Evolutionary conservation across 2,329 filamentous ascomycete species (phyloP).

Genomic region (Harringtonia aguacate): DNA sequence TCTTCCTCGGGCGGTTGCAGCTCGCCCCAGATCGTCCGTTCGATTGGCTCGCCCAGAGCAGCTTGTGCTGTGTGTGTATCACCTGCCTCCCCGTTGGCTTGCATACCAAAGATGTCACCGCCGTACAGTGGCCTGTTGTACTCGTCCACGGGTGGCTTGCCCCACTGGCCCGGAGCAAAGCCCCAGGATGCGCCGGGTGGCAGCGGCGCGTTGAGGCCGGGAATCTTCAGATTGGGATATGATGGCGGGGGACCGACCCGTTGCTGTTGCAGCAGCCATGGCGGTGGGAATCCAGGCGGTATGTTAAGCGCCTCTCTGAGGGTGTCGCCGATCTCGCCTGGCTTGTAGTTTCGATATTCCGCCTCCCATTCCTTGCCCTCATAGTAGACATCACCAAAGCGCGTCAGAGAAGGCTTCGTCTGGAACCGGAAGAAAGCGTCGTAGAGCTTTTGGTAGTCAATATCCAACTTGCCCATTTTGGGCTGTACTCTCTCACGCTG

Average conservation of each 20-base stretch:
- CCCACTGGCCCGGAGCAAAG: slow-evolving; percentile 90
- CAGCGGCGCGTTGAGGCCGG: slow-evolving; percentile 86
- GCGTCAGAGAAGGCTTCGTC: slow-evolving; percentile 85
- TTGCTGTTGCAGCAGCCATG: slow-evolving; percentile 96
- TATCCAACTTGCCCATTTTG: slow-evolving; percentile 95
- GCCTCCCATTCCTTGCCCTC: slow-evolving; percentile 98
- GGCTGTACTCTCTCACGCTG: slow-evolving; percentile 88
- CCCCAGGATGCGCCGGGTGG: slow-evolving; percentile 87
- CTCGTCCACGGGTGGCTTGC: slow-evolving; percentile 91
- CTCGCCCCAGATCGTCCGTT: slow-evolving; percentile 86
- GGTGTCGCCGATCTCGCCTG: slow-evolving; percentile 81
- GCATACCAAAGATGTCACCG: slow-evolving; percentile 85
- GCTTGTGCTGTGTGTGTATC: slow-evolving; percentile 23
- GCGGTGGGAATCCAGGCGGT: slow-evolving; percentile 82
- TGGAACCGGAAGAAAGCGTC: slow-evolving; percentile 98
- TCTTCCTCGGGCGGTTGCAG: slow-evolving; percentile 71
- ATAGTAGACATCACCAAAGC: slow-evolving; percentile 98
- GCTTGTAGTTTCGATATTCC: slow-evolving; percentile 79
- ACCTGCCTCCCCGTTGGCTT: slow-evolving; percentile 20
- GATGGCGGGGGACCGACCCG: slow-evolving; percentile 86
- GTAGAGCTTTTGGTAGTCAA: slow-evolving; percentile 96
- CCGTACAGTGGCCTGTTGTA: slow-evolving; percentile 85
- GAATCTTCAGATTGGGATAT: slow-evolving; percentile 90
- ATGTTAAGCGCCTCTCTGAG: slow-evolving; percentile 91
- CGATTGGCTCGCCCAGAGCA: slow-evolving; percentile 62